These are phyloP conservation scores for Ballota nigra DNA, from an alignment of 257 asterid genomes.

Conservation along the genomic window DNA sequence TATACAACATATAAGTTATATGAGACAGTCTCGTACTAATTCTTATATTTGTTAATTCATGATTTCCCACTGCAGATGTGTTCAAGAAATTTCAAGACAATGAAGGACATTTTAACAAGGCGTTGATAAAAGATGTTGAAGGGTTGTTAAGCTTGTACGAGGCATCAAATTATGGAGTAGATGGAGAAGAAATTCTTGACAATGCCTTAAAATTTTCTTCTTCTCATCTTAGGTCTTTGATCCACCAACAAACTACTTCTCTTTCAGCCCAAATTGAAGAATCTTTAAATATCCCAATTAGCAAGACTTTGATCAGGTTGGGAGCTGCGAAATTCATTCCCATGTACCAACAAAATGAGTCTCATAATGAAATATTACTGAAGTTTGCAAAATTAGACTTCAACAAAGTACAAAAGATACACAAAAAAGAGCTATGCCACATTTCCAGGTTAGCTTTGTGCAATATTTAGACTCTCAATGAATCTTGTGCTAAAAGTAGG, in stretches of 20 bases:
- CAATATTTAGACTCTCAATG: background rate
- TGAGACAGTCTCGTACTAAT: too few species aligned
- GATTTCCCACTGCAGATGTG: background rate
- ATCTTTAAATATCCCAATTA: background rate
- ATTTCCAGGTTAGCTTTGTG: background rate
- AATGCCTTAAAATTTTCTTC: conserved; percentile 6
- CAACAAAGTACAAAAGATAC: background rate
- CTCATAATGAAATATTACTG: background rate
- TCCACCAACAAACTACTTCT: background rate
- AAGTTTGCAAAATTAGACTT: conserved; percentile 13
- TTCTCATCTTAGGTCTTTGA: background rate
- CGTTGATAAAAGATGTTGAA: background rate
- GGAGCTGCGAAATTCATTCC: background rate
- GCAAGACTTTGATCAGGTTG: background rate
- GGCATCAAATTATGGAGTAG: background rate
- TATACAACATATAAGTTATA: too few species aligned
- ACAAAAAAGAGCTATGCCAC: conserved; percentile 5
- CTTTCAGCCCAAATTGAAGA: background rate
- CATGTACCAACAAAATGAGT: background rate
- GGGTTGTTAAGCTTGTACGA: conserved; percentile 7
- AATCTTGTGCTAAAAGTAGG: background rate
- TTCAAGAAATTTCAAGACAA: background rate
- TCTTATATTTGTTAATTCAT: background rate
- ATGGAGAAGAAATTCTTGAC: conserved; percentile 1
- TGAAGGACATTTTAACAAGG: background rate